Evolutionary conservation across 352 stramenopile species (phyloP), one percentile per base, ranked within the genome.

Genomic region (Phytophthora ohioensis): DNA sequence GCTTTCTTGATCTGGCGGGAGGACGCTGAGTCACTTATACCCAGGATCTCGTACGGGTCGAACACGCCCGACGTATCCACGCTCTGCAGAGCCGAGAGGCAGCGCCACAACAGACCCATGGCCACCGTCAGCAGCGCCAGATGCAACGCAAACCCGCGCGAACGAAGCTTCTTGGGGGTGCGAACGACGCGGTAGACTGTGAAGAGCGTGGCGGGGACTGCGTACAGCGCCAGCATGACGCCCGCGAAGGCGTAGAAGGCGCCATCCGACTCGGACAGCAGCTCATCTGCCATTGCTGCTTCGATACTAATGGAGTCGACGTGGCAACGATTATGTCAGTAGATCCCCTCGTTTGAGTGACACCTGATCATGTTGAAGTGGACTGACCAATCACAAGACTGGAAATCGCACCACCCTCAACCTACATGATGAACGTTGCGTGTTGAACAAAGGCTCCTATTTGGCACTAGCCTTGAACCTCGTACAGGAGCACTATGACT

Each of bases 31-130:
- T 91, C 84, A 13, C 79, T 76, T 27, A 96, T 79, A 58, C 84
- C 67, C 42, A 96, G 71, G 63, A 95, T 96, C 68, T 96, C 87
- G 65, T 95, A 96, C 51, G 89, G 89, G 48, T 96, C 89, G 59
- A 96, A 95, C 38, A 92, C 69, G 59, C 84, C 87, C 30, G 84
- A 91, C 31, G 82, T 91, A 67, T 92, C 86, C 9, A 93, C 82
- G 71, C 78, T 82, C 76, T 91, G 82, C 36, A 95, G 73, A 10
- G 85, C 73, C 46, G 78, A 71, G 32, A 95, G 66, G 39, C 78
- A 91, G 57, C 76, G 81, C 67, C 71, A 82, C 13, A 89, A 53
- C 36, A 81, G 72, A 3, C 59, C 68, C 36, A 78, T 54, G 3
- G 81, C 82, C n/a, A 91, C 15, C 7, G 79, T 76, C 58, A 96